Conservation (phyloP, 805 yeast genomes). For the Wickerhamomyces silvicola region DNA sequence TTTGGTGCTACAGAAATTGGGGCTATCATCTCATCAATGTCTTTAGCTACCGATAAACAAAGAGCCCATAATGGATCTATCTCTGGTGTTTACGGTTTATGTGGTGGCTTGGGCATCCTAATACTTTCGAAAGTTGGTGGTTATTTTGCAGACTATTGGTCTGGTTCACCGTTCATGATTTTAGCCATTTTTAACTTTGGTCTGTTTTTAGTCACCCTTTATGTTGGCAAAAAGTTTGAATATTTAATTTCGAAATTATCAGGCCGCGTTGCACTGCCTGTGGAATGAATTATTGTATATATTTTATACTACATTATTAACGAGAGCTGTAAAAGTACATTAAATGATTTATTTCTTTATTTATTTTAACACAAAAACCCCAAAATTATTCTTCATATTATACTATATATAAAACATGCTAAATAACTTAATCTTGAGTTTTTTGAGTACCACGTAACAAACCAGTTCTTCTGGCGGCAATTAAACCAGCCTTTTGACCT, state of each 20-base stretch:
- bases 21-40: conserved; percentile 55
- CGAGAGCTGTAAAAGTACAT: neutral
- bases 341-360: conserved; percentile 4
- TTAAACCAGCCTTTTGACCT: conserved; percentile 99
- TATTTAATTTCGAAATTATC: conserved; percentile 5
- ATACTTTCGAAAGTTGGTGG: conserved; percentile 59
- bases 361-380: conserved; percentile 21
- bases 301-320: too few species aligned
- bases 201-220: conserved; percentile 16
- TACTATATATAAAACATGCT: conserved; percentile 18
- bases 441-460: conserved; percentile 99
- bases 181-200: conserved; percentile 36
- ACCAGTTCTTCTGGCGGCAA: conserved; percentile 99
- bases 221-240: conserved; percentile 15
- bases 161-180: conserved; percentile 52
- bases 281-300: neutral
- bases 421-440: conserved; percentile 58
- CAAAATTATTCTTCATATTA: conserved; percentile 19
- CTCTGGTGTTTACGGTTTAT: conserved; percentile 61
- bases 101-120: conserved; percentile 64
- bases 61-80: conserved; percentile 52
- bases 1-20: conserved; percentile 61
- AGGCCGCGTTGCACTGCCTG: conserved; percentile 7
- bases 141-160: conserved; percentile 46
- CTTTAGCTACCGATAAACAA: conserved; percentile 44